Evolutionary conservation across 2,329 filamentous ascomycete genomes (phyloP).

Genomic region (Alternaria conjuncta): DNA sequence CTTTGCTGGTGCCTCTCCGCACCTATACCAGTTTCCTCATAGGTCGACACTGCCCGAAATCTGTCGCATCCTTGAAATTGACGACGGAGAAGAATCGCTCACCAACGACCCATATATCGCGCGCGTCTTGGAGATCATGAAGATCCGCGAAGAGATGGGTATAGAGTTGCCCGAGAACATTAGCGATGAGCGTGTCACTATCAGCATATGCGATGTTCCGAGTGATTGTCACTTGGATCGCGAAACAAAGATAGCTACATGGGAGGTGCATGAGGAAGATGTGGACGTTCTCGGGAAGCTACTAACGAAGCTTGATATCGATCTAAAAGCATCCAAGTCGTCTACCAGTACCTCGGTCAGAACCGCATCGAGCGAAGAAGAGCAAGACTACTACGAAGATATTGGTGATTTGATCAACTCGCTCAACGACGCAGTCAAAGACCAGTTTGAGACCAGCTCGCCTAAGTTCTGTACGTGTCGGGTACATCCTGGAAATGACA

Average conservation of each 20-base stretch:
- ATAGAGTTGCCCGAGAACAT: constrained; percentile 15
- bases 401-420: background rate
- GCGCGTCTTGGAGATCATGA: constrained; percentile 20
- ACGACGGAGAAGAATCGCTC: background rate
- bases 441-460: background rate
- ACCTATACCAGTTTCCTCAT: constrained; percentile 20
- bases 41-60: constrained; percentile 20
- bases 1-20: background rate
- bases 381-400: background rate
- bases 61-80: constrained; percentile 5
- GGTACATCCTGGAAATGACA: background rate
- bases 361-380: background rate
- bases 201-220: constrained; percentile 6
- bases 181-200: constrained; percentile 8
- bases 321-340: background rate
- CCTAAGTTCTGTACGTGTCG: background rate
- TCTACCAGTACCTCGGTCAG: background rate
- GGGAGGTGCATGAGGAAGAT: constrained; percentile 10
- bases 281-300: background rate
- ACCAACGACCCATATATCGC: background rate
- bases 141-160: constrained; percentile 13
- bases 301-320: background rate
- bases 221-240: background rate
- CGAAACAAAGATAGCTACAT: background rate
- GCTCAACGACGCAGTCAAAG: background rate